Evolutionary conservation across 768 basidiomycete species (phyloP), one percentile per base, ranked within the genome.

Genomic region (Calocybe gangraenosa): DNA sequence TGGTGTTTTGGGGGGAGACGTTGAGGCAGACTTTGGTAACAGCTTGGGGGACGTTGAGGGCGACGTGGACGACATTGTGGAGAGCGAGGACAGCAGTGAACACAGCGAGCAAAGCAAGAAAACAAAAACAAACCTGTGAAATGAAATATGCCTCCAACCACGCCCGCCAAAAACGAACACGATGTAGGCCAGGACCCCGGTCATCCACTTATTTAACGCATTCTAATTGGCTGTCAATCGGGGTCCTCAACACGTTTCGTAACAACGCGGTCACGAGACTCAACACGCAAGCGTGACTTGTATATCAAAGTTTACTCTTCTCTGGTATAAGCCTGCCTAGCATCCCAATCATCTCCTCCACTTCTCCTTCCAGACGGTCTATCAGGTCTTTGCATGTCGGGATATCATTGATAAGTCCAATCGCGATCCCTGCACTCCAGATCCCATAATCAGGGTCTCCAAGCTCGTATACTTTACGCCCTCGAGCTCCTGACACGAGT

Each of bases 381-480:
- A 95, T 49, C 22, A 96, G 66, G 42, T 73, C 85, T 46, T 83
- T 72, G 66, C 91, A 94, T 1, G 84, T 87, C 11, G 89, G 89
- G 34, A 89, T 81, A 59, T 95, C 91, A 31, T 86, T 72, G 58
- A 95, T 92, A 48, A 90, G 60, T 2, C 87, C 88, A 42, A 84
- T 57, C 7, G 66, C 62, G 48, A 86, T 65, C 2, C 86, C 83
- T 15, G 81, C 81, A 45, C 65, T 76, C 93, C 93, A 95, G 38
- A 95, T 84, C 3, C 93, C 94, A 54, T 83, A 80, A 51, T 97
- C 90, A 0, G 79, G 69, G 56, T 96, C 93, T 7, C 94, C 93
- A 1, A 61, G 75, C 58, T 91, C 89, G 59, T 91, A 93, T 2
- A 92, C 90, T 37, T 74, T 49, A 44, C 76, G 75, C 48, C 91